Evolutionary conservation across 768 basidiomycete species (phyloP), one percentile per base, ranked within the genome.

Genomic region (Termitomyces sp.): DNA sequence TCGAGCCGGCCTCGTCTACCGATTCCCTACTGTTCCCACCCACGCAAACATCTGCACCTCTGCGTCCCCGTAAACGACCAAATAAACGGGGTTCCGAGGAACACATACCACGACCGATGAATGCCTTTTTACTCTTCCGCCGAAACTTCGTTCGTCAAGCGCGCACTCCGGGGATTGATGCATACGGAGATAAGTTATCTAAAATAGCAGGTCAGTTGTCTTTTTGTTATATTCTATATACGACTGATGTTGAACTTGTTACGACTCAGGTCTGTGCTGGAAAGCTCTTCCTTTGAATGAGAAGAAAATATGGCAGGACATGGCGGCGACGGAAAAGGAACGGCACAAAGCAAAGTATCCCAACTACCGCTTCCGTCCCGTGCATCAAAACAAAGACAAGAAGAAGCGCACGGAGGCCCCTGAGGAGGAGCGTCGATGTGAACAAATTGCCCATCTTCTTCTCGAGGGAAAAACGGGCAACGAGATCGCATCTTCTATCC

Each of bases 51-150:
- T 73, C 77, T 0, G 64, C 72, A 0, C 71, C 72, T 11, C 61
- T 73, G 0, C 67, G 74, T 2, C 63, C 77, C 0, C 73, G 79
- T 46, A 72, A 78, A 58, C 78, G 82, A 0, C 82, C 81, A 0
- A 82, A 81, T 56, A 87, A 84, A 73, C 79, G 83, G 52, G 77
- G 78, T 45, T 74, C 72, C 60, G 77, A 68, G 53, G 83, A 72
- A 10, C 87, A 91, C 65, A 88, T 91, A 42, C 89, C 89, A 2
- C 81, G 89, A 22, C 89, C 89, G 1, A 86, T 89, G 7, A 91
- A 91, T 58, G 88, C 89, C 11, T 91, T 91, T 75, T 91, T 91
- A 75, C 78, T 91, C 61, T 91, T 91, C 75, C 82, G 89, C 52
- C 86, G 87, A 3, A 84, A 88, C 43, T 90, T 90, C 69, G 86